Evolutionary conservation across 2,329 filamentous ascomycete species (phyloP), one percentile per base, ranked within the genome.

Genomic region (Cladosporium sp.): DNA sequence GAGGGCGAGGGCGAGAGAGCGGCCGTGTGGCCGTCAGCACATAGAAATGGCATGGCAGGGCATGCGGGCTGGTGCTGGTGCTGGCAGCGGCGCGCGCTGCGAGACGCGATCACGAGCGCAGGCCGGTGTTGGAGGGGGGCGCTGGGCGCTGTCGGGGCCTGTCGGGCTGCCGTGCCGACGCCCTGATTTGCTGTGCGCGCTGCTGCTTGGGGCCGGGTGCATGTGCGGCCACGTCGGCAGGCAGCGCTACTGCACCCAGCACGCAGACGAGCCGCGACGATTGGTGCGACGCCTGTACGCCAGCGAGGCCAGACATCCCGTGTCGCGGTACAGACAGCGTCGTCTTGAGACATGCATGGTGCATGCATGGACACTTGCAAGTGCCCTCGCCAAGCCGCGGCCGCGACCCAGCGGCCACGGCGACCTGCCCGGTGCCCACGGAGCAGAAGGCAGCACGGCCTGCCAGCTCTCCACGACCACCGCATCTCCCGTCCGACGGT

Each of bases 291-390:
- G n/a, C 13, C 11, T 41, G 38, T 11, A 4, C 34, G 4, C 34
- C 34, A 9, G 10, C 7, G 4, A 11, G 4, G 22, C 22, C 22
- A 28, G 22, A 28, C 22, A 28, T 28, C 4, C 40, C 40, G 19
- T 19, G 9, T 19, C 40, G 19, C 19, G 14, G 9, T 43, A 28
- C 28, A 19, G 13, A n/a, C 31, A 38, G 37, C 41, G 34, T 40
- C 46, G 35, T 49, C 35, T 49, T 49, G 46, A 49, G 46, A 49
- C 46, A 49, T 49, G 46, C 46, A 49, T 45, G 16, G 2, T 18
- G 28, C 46, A 49, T 38, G 41, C 11, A 42, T 10, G 5, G 9
- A 9, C 19, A 19, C 40, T 42, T 14, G 6, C 35, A 13, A n/a
- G 13, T 14, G 8, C 35, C 10, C 35, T 14, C 16, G 35, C 35